Conservation (phyloP, 768 basidiomycete species). For the Lentinula raphanica region DNA sequence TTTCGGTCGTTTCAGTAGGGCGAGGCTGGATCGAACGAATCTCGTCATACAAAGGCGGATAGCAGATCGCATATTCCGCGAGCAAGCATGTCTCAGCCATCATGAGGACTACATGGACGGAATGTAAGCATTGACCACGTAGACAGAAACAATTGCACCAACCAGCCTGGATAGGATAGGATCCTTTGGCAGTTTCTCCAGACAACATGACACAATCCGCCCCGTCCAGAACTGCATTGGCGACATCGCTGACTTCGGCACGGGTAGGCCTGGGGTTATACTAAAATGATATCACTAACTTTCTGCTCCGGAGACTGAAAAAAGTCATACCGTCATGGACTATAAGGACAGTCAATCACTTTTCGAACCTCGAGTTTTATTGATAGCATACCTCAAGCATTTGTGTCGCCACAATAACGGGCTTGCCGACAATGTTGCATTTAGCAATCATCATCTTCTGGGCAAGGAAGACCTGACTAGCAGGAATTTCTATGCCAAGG, state of each 20-base stretch:
- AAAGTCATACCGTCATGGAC: constrained; percentile 82
- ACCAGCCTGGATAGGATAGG: constrained; percentile 95
- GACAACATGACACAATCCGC: constrained; percentile 99
- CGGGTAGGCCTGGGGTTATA: constrained; percentile 99
- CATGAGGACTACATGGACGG: constrained; percentile 69
- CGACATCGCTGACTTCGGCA: constrained; percentile 98
- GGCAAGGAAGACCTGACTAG: constrained; percentile 96
- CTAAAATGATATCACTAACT: constrained; percentile 31
- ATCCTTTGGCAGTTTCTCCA: constrained; percentile 97
- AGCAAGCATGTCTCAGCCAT: constrained; percentile 99
- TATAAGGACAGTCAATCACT: constrained; percentile 23
- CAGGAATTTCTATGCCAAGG: constrained; percentile 99
- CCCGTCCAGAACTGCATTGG: constrained; percentile 98
- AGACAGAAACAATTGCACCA: constrained; percentile 18
- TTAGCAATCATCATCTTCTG: constrained; percentile 99
- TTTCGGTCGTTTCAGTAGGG: constrained; percentile 93
- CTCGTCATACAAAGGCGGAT: constrained; percentile 91
- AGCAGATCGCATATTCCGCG: constrained; percentile 93
- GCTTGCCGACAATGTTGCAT: constrained; percentile 97
- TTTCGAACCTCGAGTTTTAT: constrained; percentile 1
- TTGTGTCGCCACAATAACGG: constrained; percentile 97
- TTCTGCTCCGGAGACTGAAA: neutral
- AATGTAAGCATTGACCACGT: neutral
- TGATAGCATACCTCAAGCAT: constrained; percentile 80
- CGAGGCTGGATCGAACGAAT: constrained; percentile 71